phyloP scores from a whole-genome alignment of 139 green algal species.

The Coccomyxa sp. region DNA sequence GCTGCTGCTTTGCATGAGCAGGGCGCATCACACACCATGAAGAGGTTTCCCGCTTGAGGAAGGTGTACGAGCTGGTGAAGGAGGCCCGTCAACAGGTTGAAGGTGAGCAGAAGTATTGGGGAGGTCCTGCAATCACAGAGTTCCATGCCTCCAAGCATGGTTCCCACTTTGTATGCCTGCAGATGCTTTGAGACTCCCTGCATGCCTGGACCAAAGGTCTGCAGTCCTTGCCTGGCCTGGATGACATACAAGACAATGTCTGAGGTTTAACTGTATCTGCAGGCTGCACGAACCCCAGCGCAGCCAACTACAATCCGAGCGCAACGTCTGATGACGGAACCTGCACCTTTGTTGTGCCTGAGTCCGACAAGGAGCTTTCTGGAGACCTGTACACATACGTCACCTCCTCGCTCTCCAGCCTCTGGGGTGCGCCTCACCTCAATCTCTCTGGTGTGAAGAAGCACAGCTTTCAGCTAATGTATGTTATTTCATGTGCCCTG shows the following conservation, averaged over 20 bases:
- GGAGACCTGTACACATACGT: conserved; percentile 9
- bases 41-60: conserved; percentile 16
- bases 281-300: conserved; percentile 23
- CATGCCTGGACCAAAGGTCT: too few species aligned
- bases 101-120: too few species aligned
- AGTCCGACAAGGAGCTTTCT: background rate
- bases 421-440: conserved; percentile 8
- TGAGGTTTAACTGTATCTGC: too few species aligned
- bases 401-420: conserved; percentile 5
- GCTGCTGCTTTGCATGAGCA: background rate
- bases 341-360: conserved; percentile 15
- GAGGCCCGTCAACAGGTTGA: background rate
- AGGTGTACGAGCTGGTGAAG: conserved; percentile 22
- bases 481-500: too few species aligned
- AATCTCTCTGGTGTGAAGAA: too few species aligned
- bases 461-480: too few species aligned
- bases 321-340: conserved; percentile 18
- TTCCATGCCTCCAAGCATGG: too few species aligned
- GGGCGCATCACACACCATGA: conserved; percentile 19
- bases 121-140: too few species aligned
- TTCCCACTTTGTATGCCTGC: too few species aligned
- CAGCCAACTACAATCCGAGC: conserved; percentile 23
- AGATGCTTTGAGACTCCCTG: too few species aligned
- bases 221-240: too few species aligned
- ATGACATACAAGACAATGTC: too few species aligned